Percentiles rank a stretch among this genome's conserved stretches.
Evolutionary conservation across 805 yeast species (phyloP).

Genomic region (Cyberlindnera suaveolens): DNA sequence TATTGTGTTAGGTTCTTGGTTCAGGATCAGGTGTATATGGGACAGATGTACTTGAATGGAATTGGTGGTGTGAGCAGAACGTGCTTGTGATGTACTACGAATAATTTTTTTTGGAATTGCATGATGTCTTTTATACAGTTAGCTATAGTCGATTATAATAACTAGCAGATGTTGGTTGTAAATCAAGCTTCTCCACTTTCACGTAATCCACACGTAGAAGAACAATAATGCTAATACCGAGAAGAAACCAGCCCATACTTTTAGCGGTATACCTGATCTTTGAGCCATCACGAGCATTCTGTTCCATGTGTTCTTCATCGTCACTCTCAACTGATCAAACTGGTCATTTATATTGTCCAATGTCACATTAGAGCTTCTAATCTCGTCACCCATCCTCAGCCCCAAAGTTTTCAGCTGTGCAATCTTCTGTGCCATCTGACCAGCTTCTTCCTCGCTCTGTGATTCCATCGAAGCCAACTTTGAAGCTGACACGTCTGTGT

Average conservation of each 20-base stretch:
- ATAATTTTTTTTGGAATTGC: no score
- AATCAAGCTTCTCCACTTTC: neutral
- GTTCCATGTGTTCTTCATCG: conserved; percentile 46
- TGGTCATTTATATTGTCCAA: conserved; percentile 35
- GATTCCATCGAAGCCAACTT: conserved; percentile 56
- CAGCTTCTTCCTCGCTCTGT: conserved; percentile 56
- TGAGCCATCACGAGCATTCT: conserved; percentile 61
- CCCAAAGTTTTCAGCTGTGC: conserved; percentile 50
- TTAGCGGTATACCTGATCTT: conserved; percentile 56
- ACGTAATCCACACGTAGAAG: conserved; percentile 41
- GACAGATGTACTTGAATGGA: neutral
- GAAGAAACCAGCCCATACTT: conserved; percentile 51
- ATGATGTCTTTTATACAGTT: neutral
- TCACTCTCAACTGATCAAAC: conserved; percentile 40
- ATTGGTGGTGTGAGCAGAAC: neutral
- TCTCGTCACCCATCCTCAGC: conserved; percentile 58
- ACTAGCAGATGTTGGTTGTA: neutral
- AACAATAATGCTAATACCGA: conserved; percentile 43
- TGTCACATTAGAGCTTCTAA: conserved; percentile 44
- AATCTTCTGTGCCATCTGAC: conserved; percentile 48
- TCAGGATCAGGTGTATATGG: neutral
- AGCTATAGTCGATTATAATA: neutral
- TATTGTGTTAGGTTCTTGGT: neutral
- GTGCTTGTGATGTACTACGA: no score
- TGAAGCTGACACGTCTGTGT: conserved; percentile 42